Evolutionary conservation across 768 basidiomycete species (phyloP).

Genomic region (Amanita pallidorosea): DNA sequence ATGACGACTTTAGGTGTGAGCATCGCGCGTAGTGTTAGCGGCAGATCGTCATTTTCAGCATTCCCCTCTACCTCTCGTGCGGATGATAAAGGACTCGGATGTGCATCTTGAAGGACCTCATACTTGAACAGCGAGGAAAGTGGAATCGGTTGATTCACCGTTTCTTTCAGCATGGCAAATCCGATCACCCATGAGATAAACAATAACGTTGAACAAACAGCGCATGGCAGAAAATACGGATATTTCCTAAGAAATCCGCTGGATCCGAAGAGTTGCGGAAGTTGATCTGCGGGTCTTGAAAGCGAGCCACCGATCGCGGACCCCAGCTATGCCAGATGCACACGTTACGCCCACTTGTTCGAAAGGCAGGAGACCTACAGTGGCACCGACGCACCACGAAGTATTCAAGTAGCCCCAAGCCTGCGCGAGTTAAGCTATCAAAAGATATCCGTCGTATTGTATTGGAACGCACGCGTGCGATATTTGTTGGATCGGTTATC

Average conservation of each 20-base stretch:
- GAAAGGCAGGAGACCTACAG: constrained; percentile 4
- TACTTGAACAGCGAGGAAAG: neutral
- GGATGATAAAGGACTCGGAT: neutral
- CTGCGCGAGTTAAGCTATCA: neutral
- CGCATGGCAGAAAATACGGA: constrained; percentile 38
- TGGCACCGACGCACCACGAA: constrained; percentile 12
- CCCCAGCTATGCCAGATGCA: neutral
- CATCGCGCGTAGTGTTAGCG: neutral
- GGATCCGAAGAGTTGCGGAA: constrained; percentile 28
- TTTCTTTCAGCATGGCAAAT: constrained; percentile 36
- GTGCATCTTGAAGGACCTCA: neutral
- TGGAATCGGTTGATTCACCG: neutral
- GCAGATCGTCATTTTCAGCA: neutral
- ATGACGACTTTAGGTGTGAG: constrained; percentile 30
- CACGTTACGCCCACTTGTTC: neutral
- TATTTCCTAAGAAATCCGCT: constrained; percentile 29
- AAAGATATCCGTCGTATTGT: neutral
- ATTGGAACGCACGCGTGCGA: constrained; percentile 26
- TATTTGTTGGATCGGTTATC: constrained; percentile 44
- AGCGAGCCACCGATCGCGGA: neutral
- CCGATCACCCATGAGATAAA: constrained; percentile 33
- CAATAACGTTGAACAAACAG: constrained; percentile 22
- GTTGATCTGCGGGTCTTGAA: constrained; percentile 21
- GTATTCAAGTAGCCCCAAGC: constrained; percentile 22
- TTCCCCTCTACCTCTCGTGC: neutral